Evolutionary conservation across 2,329 filamentous ascomycete species (phyloP), one percentile per base, ranked within the genome.

Genomic region (Simplicillium sp.): DNA sequence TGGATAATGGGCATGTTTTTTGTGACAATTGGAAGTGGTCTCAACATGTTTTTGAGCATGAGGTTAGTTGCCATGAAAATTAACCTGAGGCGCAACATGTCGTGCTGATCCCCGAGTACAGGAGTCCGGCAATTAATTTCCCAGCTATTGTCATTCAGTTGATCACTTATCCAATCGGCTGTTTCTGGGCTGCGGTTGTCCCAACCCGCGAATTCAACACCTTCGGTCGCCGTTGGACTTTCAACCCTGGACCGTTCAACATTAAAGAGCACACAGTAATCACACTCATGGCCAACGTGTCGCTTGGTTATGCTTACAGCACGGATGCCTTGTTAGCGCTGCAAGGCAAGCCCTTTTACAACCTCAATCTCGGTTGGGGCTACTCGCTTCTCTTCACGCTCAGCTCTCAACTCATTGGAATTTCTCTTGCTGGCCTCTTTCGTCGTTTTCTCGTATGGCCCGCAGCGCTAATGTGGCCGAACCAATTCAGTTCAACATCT

Each of bases 401-500:
- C 44, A 75, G 73, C 14, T 77, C 73, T 1, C 71, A 80, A 45
- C 63, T 75, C 48, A 73, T 78, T 37, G 78, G 78, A 4, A 78
- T 79, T 46, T 75, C 75, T 1, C 58, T 81, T 13, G 76, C 77
- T 1, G 76, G 76, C 1, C 55, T 80, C 34, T 65, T 67, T 28
- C 65, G 74, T 20, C 65, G 71, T 17, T 80, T 75, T 54, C 64
- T 80, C 15, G 67, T 75, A n/a, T 70, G 62, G 55, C 77, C 73
- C 1, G 71, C 76, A 1, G 68, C 73, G 28, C 80, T 80, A 75
- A 70, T 80, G 44, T 80, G 76, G 75, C 76, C 76, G 2, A 62
- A 61, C 70, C 41, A 67, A 64, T 51, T 67, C 17, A 58, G 58
- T 3, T 73, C 66, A 45, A 67, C 65, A 0, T 63, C 66, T 0